Conservation (phyloP, 2,329 filamentous ascomycete genomes). For the Scedosporium boydii region DNA sequence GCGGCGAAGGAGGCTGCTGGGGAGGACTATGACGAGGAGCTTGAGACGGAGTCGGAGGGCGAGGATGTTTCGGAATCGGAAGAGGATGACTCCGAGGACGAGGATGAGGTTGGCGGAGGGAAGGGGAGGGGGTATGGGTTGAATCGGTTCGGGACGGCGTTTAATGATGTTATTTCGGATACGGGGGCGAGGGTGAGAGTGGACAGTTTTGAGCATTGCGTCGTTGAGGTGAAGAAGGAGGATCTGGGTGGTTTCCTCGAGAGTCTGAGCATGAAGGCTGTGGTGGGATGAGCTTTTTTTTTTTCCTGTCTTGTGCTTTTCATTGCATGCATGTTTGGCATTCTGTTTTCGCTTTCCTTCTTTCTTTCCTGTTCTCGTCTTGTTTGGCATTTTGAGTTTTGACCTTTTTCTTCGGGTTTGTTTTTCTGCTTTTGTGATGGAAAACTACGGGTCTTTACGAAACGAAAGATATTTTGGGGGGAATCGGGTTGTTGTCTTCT, state of each 20-base stretch:
- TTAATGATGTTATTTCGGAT: constrained; percentile 88
- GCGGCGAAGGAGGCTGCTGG: constrained; percentile 32
- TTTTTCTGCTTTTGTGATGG: too few species aligned
- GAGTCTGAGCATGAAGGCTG: constrained; percentile 80
- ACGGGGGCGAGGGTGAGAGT: constrained; percentile 84
- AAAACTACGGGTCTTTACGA: too few species aligned
- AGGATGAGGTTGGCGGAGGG: constrained; percentile 44
- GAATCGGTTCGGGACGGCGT: constrained; percentile 89
- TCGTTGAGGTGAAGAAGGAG: constrained; percentile 96
- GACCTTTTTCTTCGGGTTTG: too few species aligned
- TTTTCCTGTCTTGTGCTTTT: too few species aligned
- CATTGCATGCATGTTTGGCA: neutral
- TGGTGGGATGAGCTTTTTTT: constrained; percentile 44
- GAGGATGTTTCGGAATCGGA: constrained; percentile 23
- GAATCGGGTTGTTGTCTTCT: too few species aligned
- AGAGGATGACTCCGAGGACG: constrained; percentile 27
- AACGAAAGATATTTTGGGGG: too few species aligned
- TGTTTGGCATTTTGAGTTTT: too few species aligned
- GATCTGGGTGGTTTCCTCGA: constrained; percentile 87
- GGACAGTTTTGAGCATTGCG: constrained; percentile 94
- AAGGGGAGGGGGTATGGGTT: constrained; percentile 60
- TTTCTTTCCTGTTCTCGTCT: too few species aligned
- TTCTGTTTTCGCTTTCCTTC: neutral
- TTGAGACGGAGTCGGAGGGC: constrained; percentile 36
- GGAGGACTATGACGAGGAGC: constrained; percentile 35